Evolutionary conservation across 1,139 yeast species (phyloP), one percentile per base, ranked within the genome.

Genomic region (Yamadazyma epiphylla): DNA sequence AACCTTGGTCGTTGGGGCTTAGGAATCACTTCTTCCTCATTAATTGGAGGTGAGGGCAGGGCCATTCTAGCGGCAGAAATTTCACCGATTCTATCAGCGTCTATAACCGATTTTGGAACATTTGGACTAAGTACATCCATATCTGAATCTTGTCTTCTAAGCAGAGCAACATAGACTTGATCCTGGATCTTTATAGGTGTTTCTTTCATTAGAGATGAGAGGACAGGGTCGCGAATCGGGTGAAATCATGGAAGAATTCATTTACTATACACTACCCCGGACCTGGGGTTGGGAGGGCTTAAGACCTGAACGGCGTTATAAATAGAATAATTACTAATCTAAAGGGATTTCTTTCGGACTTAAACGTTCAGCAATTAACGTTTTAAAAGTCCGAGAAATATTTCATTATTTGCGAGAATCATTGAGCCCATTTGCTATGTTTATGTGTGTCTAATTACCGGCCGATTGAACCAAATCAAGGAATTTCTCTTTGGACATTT

Each of bases 391-490:
- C n/a, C n/a, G n/a, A n/a, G n/a, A n/a, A n/a, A n/a, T n/a, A n/a
- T n/a, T n/a, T n/a, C n/a, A n/a, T n/a, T n/a, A n/a, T n/a, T n/a
- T n/a, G n/a, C n/a, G n/a, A n/a, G n/a, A n/a, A n/a, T n/a, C n/a
- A n/a, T n/a, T n/a, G n/a, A n/a, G n/a, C n/a, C n/a, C n/a, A n/a
- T n/a, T n/a, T n/a, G n/a, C n/a, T n/a, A n/a, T n/a, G n/a, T n/a
- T n/a, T n/a, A n/a, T n/a, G n/a, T n/a, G n/a, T n/a, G n/a, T n/a
- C n/a, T 31, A 38, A 26, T 38, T 38, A 28, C 83, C 94, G 8
- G 95, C 94, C 28, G 88, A 81, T 54, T 86, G 84, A 25, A 89
- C 94, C 55, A 88, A 67, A 58, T 87, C 96, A 55, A 89, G 71
- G 49, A 89, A 89, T 55, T 79, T 84, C 50, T 88, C 96, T 58